These are phyloP conservation scores for Selaginella moellendorffii DNA, from an alignment of 75 land plant species.

Conservation along the genomic window DNA sequence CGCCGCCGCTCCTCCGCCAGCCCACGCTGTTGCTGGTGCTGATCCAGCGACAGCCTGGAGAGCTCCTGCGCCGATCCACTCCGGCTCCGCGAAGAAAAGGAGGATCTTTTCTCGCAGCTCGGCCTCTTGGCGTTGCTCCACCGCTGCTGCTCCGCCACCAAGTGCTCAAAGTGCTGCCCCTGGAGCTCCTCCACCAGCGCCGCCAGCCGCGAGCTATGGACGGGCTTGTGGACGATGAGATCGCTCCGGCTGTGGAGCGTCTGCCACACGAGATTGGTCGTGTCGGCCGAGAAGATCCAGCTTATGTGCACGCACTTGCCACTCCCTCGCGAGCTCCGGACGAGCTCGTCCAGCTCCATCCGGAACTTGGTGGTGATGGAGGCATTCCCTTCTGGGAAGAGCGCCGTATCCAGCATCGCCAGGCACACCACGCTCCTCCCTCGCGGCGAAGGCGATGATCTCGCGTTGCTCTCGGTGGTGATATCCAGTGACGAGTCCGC, in stretches of 20 bases:
- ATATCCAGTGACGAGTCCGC: conserved; percentile 12
- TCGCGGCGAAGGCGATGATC: too few species aligned
- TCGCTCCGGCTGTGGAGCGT: conserved; percentile 24
- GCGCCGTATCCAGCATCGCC: conserved; percentile 1
- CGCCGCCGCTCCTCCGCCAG: too few species aligned
- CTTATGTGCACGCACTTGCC: conserved; percentile 19
- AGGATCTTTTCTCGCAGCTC: too few species aligned
- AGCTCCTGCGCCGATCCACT: too few species aligned
- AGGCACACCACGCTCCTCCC: too few species aligned
- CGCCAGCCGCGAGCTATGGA: conserved; percentile 46
- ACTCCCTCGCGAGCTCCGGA: background rate
- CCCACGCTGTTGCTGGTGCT: too few species aligned
- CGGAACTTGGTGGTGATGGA: conserved; percentile 4
- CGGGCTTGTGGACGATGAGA: conserved; percentile 36
- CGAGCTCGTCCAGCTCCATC: conserved; percentile 14
- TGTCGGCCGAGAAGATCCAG: conserved; percentile 38
- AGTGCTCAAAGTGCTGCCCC: conserved; percentile 9
- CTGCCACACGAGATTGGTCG: conserved; percentile 10
- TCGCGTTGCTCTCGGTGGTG: too few species aligned
- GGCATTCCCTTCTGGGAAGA: conserved; percentile 8
- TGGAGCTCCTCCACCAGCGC: conserved; percentile 30
- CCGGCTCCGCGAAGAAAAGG: too few species aligned
- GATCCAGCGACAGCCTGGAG: too few species aligned
- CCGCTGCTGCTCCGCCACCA: conserved; percentile 13
- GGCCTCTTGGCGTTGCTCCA: too few species aligned